A percentile compares a stretch with the other conserved stretches of the same genome.
Evolutionary conservation across 371 early-diverging fungal species (phyloP).

Genomic region (Capillidium rhysosporum): DNA sequence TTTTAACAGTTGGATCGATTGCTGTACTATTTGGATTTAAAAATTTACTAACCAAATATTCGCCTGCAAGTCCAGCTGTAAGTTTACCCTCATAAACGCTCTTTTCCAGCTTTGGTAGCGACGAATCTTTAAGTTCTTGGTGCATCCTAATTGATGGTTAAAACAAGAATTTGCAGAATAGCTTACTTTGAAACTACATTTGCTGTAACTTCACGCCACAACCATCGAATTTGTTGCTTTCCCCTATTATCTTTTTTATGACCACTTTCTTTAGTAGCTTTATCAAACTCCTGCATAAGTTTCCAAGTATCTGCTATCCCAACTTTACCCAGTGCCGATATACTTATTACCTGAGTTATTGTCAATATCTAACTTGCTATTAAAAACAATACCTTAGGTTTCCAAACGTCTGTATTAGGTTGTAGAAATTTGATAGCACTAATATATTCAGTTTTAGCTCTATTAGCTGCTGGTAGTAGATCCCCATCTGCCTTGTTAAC

Average conservation of each 20-base stretch:
- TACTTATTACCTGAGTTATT: slow-evolving; percentile 22
- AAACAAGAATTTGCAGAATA: background rate
- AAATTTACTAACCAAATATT: background rate
- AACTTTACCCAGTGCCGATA: slow-evolving; percentile 30
- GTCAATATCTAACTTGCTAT: slow-evolving; percentile 7
- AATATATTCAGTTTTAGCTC: slow-evolving; percentile 38
- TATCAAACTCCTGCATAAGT: slow-evolving; percentile 29
- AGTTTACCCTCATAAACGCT: background rate
- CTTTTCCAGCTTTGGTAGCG: background rate
- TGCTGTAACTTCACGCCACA: background rate
- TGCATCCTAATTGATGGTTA: background rate
- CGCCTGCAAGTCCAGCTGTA: background rate
- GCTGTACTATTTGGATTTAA: background rate
- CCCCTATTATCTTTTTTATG: background rate
- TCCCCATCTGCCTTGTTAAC: slow-evolving; percentile 63
- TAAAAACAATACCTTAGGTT: slow-evolving; percentile 13
- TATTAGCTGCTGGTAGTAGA: slow-evolving; percentile 30
- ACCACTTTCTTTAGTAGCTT: slow-evolving; percentile 11
- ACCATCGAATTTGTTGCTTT: background rate
- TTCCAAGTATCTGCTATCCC: slow-evolving; percentile 48
- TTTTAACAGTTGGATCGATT: background rate
- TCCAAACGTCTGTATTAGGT: slow-evolving; percentile 15
- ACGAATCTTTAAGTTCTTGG: background rate
- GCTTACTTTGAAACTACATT: background rate
- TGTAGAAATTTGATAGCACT: slow-evolving; percentile 36